A percentile compares a stretch with the other conserved stretches of the same genome.
Evolutionary conservation across 2,329 filamentous ascomycete genomes (phyloP).

Genomic region (Aspergillus sp.): DNA sequence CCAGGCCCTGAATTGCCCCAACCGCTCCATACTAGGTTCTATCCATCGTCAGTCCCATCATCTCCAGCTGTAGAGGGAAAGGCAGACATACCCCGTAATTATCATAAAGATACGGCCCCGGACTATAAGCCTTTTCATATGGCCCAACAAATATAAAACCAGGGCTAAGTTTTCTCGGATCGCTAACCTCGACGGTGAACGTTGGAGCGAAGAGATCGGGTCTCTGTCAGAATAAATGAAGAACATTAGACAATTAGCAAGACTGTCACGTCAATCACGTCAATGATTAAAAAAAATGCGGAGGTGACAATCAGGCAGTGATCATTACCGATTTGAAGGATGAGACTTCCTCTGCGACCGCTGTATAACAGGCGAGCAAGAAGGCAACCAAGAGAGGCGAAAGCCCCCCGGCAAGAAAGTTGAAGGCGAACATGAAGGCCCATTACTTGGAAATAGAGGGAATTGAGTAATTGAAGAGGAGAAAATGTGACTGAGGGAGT

Average conservation of each 20-base stretch:
- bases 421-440: constrained; percentile 17
- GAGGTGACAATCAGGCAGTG: neutral
- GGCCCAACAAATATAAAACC: constrained; percentile 48
- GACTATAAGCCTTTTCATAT: constrained; percentile 41
- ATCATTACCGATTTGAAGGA: constrained; percentile 32
- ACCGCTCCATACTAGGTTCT: constrained; percentile 47
- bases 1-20: constrained; percentile 45
- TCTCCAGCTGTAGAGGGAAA: neutral
- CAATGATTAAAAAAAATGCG: neutral
- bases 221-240: constrained; percentile 19
- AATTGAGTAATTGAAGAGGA: constrained; percentile 7
- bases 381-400: constrained; percentile 7
- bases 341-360: constrained; percentile 23
- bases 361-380: neutral
- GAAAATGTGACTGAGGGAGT: neutral
- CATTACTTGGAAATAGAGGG: constrained; percentile 1
- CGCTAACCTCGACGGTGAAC: constrained; percentile 24
- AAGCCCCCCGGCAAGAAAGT: constrained; percentile 6
- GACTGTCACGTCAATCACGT: neutral
- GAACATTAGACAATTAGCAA: constrained; percentile 1
- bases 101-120: constrained; percentile 48
- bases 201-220: constrained; percentile 34
- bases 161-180: constrained; percentile 31
- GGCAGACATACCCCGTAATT: constrained; percentile 36
- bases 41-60: neutral